A percentile compares a stretch with the other conserved stretches of the same genome.
Conservation (phyloP, 306 rosid genomes). For the Fragaria nilgerrensis region DNA sequence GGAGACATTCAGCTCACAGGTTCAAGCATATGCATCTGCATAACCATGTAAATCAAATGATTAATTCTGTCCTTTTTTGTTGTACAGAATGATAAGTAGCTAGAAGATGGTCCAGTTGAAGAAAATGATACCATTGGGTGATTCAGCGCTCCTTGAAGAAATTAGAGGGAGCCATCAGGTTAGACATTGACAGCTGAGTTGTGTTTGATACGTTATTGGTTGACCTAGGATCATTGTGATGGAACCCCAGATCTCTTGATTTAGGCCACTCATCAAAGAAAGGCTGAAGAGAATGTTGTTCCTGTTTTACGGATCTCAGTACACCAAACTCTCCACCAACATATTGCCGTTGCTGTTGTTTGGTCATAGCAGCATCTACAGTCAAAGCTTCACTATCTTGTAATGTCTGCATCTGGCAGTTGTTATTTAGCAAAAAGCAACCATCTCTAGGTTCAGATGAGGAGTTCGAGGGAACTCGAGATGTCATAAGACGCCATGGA, state of each 20-base stretch:
- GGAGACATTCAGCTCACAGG: slow-evolving; percentile 3
- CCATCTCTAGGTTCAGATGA: slow-evolving; percentile 42
- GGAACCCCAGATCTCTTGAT: slow-evolving; percentile 45
- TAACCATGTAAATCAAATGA: slow-evolving; percentile 8
- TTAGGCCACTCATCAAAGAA: slow-evolving; percentile 59
- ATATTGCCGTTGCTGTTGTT: slow-evolving; percentile 29
- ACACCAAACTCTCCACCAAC: slow-evolving; percentile 41
- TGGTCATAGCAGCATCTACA: slow-evolving; percentile 36
- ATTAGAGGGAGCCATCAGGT: slow-evolving; percentile 31
- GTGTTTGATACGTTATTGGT: slow-evolving; percentile 37
- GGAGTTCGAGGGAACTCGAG: slow-evolving; percentile 38
- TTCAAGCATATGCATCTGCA: slow-evolving; percentile 27
- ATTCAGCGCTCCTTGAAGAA: slow-evolving; percentile 24
- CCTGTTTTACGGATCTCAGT: slow-evolving; percentile 43
- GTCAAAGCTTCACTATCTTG: slow-evolving; percentile 41
- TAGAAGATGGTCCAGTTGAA: background rate
- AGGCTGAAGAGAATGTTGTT: slow-evolving; percentile 46
- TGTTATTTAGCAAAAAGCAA: slow-evolving; percentile 37
- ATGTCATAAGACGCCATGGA: slow-evolving; percentile 46
- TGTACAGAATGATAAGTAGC: background rate
- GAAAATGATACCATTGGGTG: slow-evolving; percentile 5
- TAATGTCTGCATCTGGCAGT: slow-evolving; percentile 37
- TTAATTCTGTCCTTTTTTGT: background rate
- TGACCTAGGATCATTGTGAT: slow-evolving; percentile 34
- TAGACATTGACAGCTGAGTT: slow-evolving; percentile 46